These are phyloP conservation scores for Orychophragmus violaceus DNA, from an alignment of 345 rosid species.

Conservation along the genomic window DNA sequence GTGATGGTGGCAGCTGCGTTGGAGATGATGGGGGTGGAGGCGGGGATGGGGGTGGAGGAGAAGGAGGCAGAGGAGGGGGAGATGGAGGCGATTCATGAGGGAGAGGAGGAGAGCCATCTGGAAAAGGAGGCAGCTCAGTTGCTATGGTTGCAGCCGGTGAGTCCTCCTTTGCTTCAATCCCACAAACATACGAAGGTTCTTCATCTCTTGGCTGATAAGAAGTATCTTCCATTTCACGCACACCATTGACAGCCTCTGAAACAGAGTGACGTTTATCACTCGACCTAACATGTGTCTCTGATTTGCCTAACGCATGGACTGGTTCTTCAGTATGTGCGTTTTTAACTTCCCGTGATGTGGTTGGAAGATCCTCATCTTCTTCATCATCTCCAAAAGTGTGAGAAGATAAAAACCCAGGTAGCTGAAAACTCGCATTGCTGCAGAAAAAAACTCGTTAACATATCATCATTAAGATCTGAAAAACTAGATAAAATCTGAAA, in stretches of 20 bases:
- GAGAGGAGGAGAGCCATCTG: conserved; percentile 54
- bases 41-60: conserved; percentile 49
- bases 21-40: conserved; percentile 34
- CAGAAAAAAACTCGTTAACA: conserved; percentile 2
- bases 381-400: conserved; percentile 58
- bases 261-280: conserved; percentile 63
- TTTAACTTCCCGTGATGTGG: conserved; percentile 34
- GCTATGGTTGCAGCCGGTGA: conserved; percentile 25
- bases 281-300: conserved; percentile 42
- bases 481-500: not conserved
- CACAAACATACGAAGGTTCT: conserved; percentile 29
- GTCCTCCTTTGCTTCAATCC: conserved; percentile 33
- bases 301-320: conserved; percentile 36
- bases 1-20: conserved; percentile 38
- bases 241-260: conserved; percentile 77
- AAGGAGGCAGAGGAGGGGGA: conserved; percentile 61
- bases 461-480: conserved; percentile 1
- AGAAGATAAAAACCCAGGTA: conserved; percentile 66
- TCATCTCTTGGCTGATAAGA: conserved; percentile 64
- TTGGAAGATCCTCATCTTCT: conserved; percentile 53
- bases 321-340: conserved; percentile 38
- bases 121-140: conserved; percentile 32
- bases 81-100: conserved; percentile 61
- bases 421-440: conserved; percentile 88
- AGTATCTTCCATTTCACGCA: conserved; percentile 85